Evolutionary conservation across 208 protist species (phyloP), one percentile per base, ranked within the genome.

Genomic region (Kentomonas sorsogonicus): DNA sequence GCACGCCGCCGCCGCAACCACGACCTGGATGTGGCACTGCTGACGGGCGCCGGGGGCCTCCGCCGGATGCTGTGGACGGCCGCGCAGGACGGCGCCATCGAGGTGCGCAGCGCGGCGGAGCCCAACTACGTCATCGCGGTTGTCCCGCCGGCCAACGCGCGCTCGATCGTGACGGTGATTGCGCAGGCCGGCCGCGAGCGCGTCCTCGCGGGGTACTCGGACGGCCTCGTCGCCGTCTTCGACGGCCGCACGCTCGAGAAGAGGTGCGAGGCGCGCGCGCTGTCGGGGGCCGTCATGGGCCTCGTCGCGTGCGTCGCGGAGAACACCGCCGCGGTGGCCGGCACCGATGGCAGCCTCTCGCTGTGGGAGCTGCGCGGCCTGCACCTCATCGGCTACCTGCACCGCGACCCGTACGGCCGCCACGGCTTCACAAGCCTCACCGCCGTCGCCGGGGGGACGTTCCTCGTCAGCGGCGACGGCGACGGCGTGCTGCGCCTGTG

Each of bases 61-160:
- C 68, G 79, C 63, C 67, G 69, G 15, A 68, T 76, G 3, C 53
- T 88, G 30, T 92, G 85, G 85, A 23, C 78, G 25, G 80, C 69
- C 27, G 44, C 51, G 0, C 71, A 69, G 53, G 76, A 84, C 30
- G 85, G 85, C 20, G 63, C 67, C 26, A 67, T 92, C 34, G 85
- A 92, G 60, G 68, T 92, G 34, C 80, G 80, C 45, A 63, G 63
- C 41, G 30, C 60, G 26, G 64, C 66, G n/a, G 63, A 81, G 47
- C 78, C 69, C 3, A 65, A 65, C 33, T 31, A 57, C 23, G 39
- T 86, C 1, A 25, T 89, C 34, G 54, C 63, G 3, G 60, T 66
- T 34, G 36, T 88, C 18, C 62, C 56, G 2, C 50, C 48, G 29
- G 44, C 36, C 3, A 40, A 53, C 45, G 11, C 48, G 6, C 52